Base-by-base conservation (phyloP, 2,329 filamentous ascomycete species). In the Karstenula rhodostoma region DNA sequence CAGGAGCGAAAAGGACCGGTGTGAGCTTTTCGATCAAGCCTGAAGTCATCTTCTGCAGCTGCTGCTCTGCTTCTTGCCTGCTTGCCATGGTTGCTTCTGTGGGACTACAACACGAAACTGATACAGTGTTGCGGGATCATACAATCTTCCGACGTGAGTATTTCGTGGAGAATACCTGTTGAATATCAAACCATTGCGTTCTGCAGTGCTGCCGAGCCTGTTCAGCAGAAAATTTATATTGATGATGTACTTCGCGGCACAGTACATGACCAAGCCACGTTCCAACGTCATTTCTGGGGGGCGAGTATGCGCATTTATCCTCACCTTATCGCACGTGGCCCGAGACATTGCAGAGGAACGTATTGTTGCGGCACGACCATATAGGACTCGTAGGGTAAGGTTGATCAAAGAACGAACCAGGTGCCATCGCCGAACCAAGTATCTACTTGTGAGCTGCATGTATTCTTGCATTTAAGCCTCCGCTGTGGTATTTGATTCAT, bases 21-120 rank as follows among this genome's bases (percentile, higher is more conserved):
- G 5, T 56, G 17, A 48, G 25, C 29, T 48, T 56, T 35, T 56
- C 53, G 29, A 56, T 48, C 23, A 56, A 48, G 22, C 33, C 23
- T 29, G 51, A 33, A 4, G 51, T 56, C 43, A 56, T 56, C 37
- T 48, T 32, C 17, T 37, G 54, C 43, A 49, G 29, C 4, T 10
- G 8, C 17, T 49, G 19, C 42, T 49, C 54, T 2, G 44, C 54
- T 23, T 37, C n/a, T 48, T 56, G 42, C 42, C 42, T 44, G 42
- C 19, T 22, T 25, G 42, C 5, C 42, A 44, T 44, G 3, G 19
- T 44, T 22, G 22, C 42, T 44, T 22, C 22, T 44, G n/a, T 17
- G 33, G 12, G 33, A 37, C 33, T 37, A 37, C 33, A 15, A 37
- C 33, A 9, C 33, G 4, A 15, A 9, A 37, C 4, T 37, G 33